Conservation (phyloP, 345 rosid genomes). For the Bruguiera gymnorhiza region DNA sequence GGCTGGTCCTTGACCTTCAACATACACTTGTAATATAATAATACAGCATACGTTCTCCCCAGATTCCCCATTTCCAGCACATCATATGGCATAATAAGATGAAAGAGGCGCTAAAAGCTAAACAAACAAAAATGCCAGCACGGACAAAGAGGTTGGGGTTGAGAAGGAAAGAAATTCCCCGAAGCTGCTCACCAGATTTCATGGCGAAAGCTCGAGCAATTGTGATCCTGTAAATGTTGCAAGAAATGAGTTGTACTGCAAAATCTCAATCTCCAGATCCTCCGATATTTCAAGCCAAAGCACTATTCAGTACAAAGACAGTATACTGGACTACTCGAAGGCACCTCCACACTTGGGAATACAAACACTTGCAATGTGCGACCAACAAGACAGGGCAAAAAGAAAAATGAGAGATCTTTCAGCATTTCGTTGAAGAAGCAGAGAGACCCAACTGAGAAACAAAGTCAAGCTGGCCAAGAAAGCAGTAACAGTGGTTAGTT, state of each 20-base stretch:
- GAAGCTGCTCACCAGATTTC: conserved; percentile 23
- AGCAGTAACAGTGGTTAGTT: no score
- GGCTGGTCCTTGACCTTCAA: no score
- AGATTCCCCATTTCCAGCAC: neutral
- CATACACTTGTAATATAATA: no score
- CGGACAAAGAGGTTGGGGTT: neutral
- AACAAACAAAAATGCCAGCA: conserved; percentile 5
- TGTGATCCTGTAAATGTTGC: neutral
- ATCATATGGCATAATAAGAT: neutral
- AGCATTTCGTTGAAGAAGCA: neutral
- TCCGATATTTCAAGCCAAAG: neutral
- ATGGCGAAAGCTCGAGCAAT: conserved; percentile 16
- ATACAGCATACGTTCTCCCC: no score
- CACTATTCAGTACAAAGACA: neutral
- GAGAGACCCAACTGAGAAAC: neutral
- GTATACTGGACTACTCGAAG: no score
- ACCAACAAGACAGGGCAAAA: neutral
- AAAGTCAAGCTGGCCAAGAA: neutral
- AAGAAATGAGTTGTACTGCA: neutral
- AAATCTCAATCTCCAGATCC: neutral
- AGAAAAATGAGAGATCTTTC: neutral
- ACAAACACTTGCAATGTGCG: neutral
- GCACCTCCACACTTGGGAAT: neutral
- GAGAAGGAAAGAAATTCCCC: neutral
- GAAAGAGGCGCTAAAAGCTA: neutral